Conservation (phyloP, 208 protist genomes). For the Tetramitus jugosus region DNA sequence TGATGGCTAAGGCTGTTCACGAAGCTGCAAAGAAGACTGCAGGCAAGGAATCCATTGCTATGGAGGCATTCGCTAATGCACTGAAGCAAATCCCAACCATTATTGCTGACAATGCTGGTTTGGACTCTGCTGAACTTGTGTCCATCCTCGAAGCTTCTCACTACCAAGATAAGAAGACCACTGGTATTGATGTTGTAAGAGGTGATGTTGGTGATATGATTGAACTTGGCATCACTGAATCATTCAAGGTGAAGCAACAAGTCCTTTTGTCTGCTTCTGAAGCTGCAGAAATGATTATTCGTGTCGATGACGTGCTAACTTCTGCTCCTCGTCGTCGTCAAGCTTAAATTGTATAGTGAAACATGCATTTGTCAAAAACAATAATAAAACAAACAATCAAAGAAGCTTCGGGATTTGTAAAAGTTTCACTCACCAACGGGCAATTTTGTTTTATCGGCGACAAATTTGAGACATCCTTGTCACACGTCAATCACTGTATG, state of each 20-base stretch:
- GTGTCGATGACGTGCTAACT: slow-evolving; percentile 95
- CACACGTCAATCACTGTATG: too few relatives aligned
- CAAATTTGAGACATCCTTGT: too few relatives aligned
- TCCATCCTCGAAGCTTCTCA: slow-evolving; percentile 79
- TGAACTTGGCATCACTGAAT: slow-evolving; percentile 91
- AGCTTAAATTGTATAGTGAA: too few relatives aligned
- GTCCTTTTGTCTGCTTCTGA: slow-evolving; percentile 91
- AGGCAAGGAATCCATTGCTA: slow-evolving; percentile 70
- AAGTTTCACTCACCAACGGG: too few relatives aligned
- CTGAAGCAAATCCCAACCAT: slow-evolving; percentile 89
- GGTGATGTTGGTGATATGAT: slow-evolving; percentile 86
- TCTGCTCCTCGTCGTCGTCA: slow-evolving; percentile 81
- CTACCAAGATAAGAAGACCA: slow-evolving; percentile 46
- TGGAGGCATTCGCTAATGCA: slow-evolving; percentile 92
- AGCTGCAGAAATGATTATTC: slow-evolving; percentile 99
- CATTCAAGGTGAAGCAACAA: slow-evolving; percentile 92
- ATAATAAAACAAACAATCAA: too few relatives aligned
- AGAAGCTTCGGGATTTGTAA: too few relatives aligned
- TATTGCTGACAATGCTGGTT: slow-evolving; percentile 95
- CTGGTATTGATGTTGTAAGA: slow-evolving; percentile 85
- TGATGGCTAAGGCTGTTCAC: slow-evolving; percentile 96
- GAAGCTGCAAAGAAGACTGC: slow-evolving; percentile 71
- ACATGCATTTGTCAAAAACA: too few relatives aligned
- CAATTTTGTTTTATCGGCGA: too few relatives aligned
- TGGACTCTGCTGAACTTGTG: slow-evolving; percentile 89